phyloP scores from a whole-genome alignment of 345 rosid genomes.

The Passiflora organensis region DNA sequence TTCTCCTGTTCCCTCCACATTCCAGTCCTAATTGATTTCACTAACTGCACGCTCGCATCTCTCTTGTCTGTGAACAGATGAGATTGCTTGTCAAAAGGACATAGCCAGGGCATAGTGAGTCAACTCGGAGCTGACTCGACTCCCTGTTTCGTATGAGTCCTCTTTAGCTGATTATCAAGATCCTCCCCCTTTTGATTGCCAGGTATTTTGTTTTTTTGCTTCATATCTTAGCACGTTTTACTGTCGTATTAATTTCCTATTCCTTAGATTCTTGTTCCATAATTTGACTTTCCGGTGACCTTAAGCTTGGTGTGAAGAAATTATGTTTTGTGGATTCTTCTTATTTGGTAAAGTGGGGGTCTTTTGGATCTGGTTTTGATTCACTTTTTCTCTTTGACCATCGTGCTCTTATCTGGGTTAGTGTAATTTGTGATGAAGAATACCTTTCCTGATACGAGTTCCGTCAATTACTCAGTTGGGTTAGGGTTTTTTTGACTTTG shows the following conservation, averaged over 20 bases:
- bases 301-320: neutral
- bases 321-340: neutral
- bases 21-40: neutral
- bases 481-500: conserved; percentile 12
- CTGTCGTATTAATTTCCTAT: neutral
- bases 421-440: conserved; percentile 1
- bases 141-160: conserved; percentile 11
- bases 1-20: neutral
- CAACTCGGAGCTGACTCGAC: conserved; percentile 24
- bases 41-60: neutral
- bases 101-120: conserved; percentile 14
- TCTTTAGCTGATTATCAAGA: conserved; percentile 10
- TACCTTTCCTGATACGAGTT: neutral
- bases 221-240: neutral
- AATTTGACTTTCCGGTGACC: neutral
- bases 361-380: conserved; percentile 7
- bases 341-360: neutral
- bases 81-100: conserved; percentile 14
- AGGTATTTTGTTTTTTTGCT: conserved; percentile 13
- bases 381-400: neutral
- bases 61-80: conserved; percentile 3
- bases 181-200: conserved; percentile 1
- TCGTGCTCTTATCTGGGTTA: neutral
- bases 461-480: conserved; percentile 3
- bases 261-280: neutral